A percentile compares a stretch with the other conserved stretches of the same genome.
Evolutionary conservation across 495 filamentous ascomycete genomes (phyloP).

Genomic region (Cercophora sp.): DNA sequence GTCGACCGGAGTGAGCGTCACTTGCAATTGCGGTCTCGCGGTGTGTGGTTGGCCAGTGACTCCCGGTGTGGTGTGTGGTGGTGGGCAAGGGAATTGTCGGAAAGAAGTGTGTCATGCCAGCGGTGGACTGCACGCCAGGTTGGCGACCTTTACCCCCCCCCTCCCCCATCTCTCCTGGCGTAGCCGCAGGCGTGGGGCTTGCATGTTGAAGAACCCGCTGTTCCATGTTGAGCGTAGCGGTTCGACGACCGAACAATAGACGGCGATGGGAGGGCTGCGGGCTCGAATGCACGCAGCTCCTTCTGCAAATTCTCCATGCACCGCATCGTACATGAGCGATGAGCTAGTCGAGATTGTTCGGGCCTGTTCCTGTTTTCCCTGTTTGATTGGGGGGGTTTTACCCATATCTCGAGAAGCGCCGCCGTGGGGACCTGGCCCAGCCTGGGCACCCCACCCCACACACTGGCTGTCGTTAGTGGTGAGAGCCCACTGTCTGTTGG

Average conservation of each 20-base stretch:
- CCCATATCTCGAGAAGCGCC: slow-evolving; percentile 28
- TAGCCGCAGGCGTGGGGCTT: slow-evolving; percentile 12
- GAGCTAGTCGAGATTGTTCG: slow-evolving; percentile 28
- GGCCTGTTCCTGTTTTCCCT: slow-evolving; percentile 28
- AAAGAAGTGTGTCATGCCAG: slow-evolving; percentile 14
- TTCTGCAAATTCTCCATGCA: slow-evolving; percentile 15
- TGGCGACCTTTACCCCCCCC: slow-evolving; percentile 1
- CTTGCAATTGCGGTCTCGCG: neutral
- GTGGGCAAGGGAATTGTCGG: slow-evolving; percentile 16
- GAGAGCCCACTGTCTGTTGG: too few relatives aligned
- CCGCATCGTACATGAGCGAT: slow-evolving; percentile 23
- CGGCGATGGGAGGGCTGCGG: slow-evolving; percentile 7
- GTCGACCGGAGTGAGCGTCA: slow-evolving; percentile 24
- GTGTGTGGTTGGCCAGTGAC: slow-evolving; percentile 14
- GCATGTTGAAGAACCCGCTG: slow-evolving; percentile 3
- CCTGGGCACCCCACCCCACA: slow-evolving; percentile 17
- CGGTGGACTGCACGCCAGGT: neutral
- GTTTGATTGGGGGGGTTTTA: slow-evolving; percentile 29
- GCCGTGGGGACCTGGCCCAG: slow-evolving; percentile 18
- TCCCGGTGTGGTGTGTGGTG: slow-evolving; percentile 19
- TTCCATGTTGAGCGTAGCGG: slow-evolving; percentile 1
- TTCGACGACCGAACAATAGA: slow-evolving; percentile 14
- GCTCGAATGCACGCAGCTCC: slow-evolving; percentile 7
- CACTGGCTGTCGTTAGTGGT: too few relatives aligned
- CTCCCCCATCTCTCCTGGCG: neutral